phyloP scores from a whole-genome alignment of 2,329 filamentous ascomycete species.

The Neocucurbitaria cava region DNA sequence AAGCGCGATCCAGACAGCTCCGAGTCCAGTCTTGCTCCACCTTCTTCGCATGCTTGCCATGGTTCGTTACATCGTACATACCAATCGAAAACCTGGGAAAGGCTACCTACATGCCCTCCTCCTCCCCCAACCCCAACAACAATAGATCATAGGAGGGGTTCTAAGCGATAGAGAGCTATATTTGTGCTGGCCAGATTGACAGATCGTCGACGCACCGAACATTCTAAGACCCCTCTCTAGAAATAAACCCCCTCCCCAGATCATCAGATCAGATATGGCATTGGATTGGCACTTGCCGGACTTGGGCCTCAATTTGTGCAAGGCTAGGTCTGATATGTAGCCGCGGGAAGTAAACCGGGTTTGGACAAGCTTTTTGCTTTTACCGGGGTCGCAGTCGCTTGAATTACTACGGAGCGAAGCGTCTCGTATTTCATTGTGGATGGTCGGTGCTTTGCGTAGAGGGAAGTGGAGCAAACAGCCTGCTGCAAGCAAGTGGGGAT shows the following conservation, averaged over 20 bases:
- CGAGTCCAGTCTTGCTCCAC: too few species aligned
- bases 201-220: slow-evolving; percentile 5
- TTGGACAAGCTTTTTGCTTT: not conserved
- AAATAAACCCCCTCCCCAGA: too few species aligned
- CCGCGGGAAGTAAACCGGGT: slow-evolving; percentile 10
- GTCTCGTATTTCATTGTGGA: too few species aligned
- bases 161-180: not conserved
- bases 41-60: not conserved
- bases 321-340: slow-evolving; percentile 15
- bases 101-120: too few species aligned
- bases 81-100: too few species aligned
- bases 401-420: not conserved
- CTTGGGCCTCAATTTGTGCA: slow-evolving; percentile 7
- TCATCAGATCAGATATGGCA: too few species aligned
- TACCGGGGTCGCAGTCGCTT: not conserved
- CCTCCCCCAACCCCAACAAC: too few species aligned
- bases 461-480: not conserved
- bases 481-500: too few species aligned
- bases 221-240: slow-evolving; percentile 5
- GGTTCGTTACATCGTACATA: too few species aligned
- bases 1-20: slow-evolving; percentile 11
- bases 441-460: not conserved
- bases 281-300: too few species aligned
- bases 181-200: not conserved
- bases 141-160: too few species aligned